Evolutionary conservation across 768 basidiomycete species (phyloP), one percentile per base, ranked within the genome.

Genomic region (Rickenella mellea): DNA sequence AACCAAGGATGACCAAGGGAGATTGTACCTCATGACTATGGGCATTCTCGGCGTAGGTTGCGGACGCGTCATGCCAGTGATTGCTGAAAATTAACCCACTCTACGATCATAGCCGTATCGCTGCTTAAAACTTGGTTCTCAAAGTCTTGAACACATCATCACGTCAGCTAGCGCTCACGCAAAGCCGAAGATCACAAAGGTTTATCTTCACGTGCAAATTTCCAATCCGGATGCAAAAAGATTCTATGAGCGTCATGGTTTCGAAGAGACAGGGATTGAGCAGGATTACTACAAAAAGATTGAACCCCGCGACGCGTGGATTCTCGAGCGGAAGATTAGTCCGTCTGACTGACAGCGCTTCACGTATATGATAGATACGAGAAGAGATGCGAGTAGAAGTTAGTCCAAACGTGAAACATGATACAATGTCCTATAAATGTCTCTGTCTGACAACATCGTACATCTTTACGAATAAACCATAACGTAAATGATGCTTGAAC

Each of bases 241-340:
- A 42, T 92, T 92, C 60, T 93, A 92, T 59, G 84, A 88, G 62
- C 69, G 70, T 32, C 80, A 90, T 52, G 90, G 84, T 6, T 93
- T 93, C 67, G 66, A 61, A 42, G 79, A 86, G 59, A 66, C 73
- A 17, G 71, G 69, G 17, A 48, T 83, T 24, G 75, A 83, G 41
- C 66, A 81, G 53, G 71, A 76, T 47, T 93, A 93, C 63, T 93
- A 93, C 75, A 90, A 88, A 64, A 92, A 88, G 60, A 86, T 93
- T 44, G 67, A 62, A 22, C 90, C 90, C 20, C 76, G 74, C 48
- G 83, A 83, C 54, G 90, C 90, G 17, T 93, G 90, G 90, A 68
- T 93, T 46, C 70, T 93, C 40, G 84, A 92, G 63, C 78, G 73
- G 15, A 42, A 28, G 17, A 25, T 31, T 4, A n/a, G 15, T 30